Conservation (phyloP, 2,329 filamentous ascomycete species). For the Colletotrichum sp. region DNA sequence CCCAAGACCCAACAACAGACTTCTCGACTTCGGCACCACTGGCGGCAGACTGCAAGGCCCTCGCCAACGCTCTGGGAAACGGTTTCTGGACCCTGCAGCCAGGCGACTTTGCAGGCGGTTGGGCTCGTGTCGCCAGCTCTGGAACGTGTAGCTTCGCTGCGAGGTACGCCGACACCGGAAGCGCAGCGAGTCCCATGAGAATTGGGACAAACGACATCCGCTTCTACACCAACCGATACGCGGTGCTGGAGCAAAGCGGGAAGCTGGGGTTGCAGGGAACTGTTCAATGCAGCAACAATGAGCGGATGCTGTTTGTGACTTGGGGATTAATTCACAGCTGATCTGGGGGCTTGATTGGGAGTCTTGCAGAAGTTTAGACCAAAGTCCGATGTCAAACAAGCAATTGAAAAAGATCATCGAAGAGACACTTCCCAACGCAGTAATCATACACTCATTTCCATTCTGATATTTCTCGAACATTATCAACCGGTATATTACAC, state of each 20-base stretch:
- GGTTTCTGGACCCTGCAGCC: constrained; percentile 17
- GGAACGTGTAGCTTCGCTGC: constrained; percentile 20
- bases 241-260: not conserved
- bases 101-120: constrained; percentile 7
- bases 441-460: not conserved
- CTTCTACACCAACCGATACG: constrained; percentile 13
- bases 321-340: constrained; percentile 17
- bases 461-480: constrained; percentile 1
- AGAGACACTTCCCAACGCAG: not conserved
- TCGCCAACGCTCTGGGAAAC: not conserved
- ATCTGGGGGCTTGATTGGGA: not conserved
- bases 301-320: constrained; percentile 1
- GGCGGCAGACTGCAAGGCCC: constrained; percentile 9
- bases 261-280: constrained; percentile 12
- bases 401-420: not conserved
- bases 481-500: constrained; percentile 2
- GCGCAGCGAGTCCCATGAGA: not conserved
- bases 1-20: constrained; percentile 1
- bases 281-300: constrained; percentile 12
- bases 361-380: not conserved
- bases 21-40: constrained; percentile 9
- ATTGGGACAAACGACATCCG: constrained; percentile 22
- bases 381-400: not conserved
- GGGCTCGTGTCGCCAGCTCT: constrained; percentile 6
- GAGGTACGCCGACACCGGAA: not conserved